phyloP scores from a whole-genome alignment of 2,329 filamentous ascomycete species.

The Thielaviopsis musarum region DNA sequence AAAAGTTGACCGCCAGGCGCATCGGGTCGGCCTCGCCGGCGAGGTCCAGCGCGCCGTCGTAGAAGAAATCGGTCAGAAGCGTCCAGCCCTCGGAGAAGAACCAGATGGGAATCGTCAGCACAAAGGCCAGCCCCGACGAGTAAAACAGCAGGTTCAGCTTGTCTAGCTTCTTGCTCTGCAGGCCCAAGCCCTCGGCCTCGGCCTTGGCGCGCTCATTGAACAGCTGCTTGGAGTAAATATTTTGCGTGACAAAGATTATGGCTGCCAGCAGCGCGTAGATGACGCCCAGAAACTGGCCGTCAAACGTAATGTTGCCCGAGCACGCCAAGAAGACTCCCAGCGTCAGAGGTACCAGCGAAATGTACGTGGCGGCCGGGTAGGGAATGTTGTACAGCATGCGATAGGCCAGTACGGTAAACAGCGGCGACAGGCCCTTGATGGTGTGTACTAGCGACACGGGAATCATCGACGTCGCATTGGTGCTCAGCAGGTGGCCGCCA shows the following conservation, averaged over 20 bases:
- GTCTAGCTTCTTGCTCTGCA: conserved; percentile 64
- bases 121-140: conserved; percentile 82
- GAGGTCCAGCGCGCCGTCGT: conserved; percentile 59
- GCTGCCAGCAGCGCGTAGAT: conserved; percentile 78
- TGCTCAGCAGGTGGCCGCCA: conserved; percentile 81
- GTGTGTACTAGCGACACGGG: conserved; percentile 95
- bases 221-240: conserved; percentile 94
- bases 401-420: conserved; percentile 92
- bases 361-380: conserved; percentile 74
- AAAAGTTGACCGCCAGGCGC: conserved; percentile 61
- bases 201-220: conserved; percentile 87
- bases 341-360: conserved; percentile 80
- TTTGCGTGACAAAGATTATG: conserved; percentile 90
- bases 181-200: conserved; percentile 50
- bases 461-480: conserved; percentile 84
- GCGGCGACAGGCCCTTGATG: conserved; percentile 89
- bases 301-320: conserved; percentile 62
- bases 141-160: conserved; percentile 96
- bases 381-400: conserved; percentile 74
- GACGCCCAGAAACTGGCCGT: conserved; percentile 79
- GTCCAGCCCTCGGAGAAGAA: conserved; percentile 74
- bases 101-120: conserved; percentile 83
- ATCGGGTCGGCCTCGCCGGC: conserved; percentile 45
- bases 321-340: conserved; percentile 92
- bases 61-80: conserved; percentile 60